Conservation (phyloP, 2,329 filamentous ascomycete species). For the Magnaporthales sp. region DNA sequence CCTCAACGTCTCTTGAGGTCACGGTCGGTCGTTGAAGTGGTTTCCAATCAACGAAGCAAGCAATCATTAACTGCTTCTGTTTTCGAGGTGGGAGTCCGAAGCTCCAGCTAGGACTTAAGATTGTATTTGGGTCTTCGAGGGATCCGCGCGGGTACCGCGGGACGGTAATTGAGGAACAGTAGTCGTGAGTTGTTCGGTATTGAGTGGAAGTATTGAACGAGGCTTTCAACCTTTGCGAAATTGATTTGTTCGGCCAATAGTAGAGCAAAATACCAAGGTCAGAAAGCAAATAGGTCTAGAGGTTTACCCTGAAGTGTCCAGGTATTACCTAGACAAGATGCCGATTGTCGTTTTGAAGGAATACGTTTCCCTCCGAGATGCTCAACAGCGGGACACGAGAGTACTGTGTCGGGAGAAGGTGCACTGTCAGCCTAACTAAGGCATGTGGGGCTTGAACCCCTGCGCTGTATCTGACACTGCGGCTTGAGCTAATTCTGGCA, state of each 20-base stretch:
- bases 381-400: background rate
- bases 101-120: background rate
- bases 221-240: background rate
- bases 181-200: background rate
- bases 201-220: background rate
- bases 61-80: background rate
- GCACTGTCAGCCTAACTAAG: background rate
- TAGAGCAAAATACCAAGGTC: background rate
- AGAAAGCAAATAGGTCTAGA: background rate
- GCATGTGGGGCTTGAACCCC: conserved; percentile 1
- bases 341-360: background rate
- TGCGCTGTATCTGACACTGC: conserved; percentile 1
- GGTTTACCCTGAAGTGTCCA: too few species aligned
- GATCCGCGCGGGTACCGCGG: background rate
- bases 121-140: background rate
- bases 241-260: background rate
- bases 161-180: background rate
- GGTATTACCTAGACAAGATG: background rate
- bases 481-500: background rate
- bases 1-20: background rate
- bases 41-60: background rate
- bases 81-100: background rate
- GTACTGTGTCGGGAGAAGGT: background rate
- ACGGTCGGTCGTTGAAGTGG: background rate
- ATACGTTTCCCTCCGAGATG: conserved; percentile 4